Percentiles rank a stretch among this genome's conserved stretches.
Conservation (phyloP, 306 rosid genomes). For the Acacia melanoxylon region DNA sequence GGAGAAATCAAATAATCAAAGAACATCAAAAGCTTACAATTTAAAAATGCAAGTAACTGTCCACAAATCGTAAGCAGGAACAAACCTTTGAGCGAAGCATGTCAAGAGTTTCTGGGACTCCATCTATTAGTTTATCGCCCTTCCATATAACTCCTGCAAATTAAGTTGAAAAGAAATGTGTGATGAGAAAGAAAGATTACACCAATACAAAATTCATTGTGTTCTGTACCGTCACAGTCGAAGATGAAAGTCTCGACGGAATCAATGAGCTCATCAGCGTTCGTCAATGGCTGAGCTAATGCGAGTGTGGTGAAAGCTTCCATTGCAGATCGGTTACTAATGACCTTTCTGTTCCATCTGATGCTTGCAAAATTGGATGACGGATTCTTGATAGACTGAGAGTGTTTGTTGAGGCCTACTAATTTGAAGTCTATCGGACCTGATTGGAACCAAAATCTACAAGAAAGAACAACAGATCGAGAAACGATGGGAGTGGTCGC, state of each 20-base stretch:
- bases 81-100: constrained; percentile 92
- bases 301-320: constrained; percentile 59
- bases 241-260: constrained; percentile 47
- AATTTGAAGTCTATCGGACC: constrained; percentile 32
- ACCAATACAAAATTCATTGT: too few relatives aligned
- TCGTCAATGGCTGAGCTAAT: constrained; percentile 48
- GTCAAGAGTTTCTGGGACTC: constrained; percentile 95
- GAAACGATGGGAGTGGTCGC: constrained; percentile 28
- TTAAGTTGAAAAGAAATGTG: constrained; percentile 27
- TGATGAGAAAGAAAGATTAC: background rate
- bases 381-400: constrained; percentile 27
- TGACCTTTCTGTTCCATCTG: constrained; percentile 36
- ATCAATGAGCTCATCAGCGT: constrained; percentile 80
- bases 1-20: background rate
- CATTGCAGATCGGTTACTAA: constrained; percentile 45
- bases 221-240: constrained; percentile 88
- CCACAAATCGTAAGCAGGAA: constrained; percentile 24
- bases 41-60: constrained; percentile 20
- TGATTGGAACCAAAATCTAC: constrained; percentile 30
- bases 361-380: constrained; percentile 28
- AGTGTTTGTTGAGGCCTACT: constrained; percentile 6
- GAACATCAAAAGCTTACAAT: constrained; percentile 1
- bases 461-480: constrained; percentile 41
- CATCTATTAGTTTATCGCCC: constrained; percentile 90
- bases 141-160: constrained; percentile 98